Evolutionary conservation across 441 rosid species (phyloP).

Genomic region (Codiaeum variegatum): DNA sequence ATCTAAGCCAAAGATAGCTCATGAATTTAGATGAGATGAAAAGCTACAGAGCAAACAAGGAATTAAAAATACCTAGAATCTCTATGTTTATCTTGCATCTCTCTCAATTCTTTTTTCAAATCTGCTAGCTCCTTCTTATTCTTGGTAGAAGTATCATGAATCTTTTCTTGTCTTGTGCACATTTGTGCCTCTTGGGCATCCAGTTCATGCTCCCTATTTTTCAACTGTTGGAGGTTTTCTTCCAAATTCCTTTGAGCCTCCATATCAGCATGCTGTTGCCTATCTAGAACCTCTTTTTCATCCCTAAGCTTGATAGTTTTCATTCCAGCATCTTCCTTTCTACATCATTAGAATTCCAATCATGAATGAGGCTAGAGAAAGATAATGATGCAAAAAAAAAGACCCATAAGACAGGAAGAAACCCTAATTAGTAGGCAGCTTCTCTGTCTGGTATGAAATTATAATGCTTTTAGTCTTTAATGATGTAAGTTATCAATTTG

Average conservation of each 20-base stretch:
- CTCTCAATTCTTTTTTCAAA: slow-evolving; percentile 60
- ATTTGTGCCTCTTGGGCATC: slow-evolving; percentile 75
- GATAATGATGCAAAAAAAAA: background rate
- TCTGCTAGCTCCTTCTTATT: slow-evolving; percentile 61
- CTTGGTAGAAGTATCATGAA: slow-evolving; percentile 54
- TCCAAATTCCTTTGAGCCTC: slow-evolving; percentile 91
- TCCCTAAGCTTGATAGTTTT: slow-evolving; percentile 86
- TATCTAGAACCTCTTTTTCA: slow-evolving; percentile 93
- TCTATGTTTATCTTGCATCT: slow-evolving; percentile 72
- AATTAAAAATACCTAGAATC: slow-evolving; percentile 58
- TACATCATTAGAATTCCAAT: slow-evolving; percentile 33
- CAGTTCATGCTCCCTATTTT: slow-evolving; percentile 72
- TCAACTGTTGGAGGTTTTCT: slow-evolving; percentile 91
- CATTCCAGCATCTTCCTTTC: slow-evolving; percentile 96
- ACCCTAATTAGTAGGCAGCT: background rate
- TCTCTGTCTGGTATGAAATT: background rate
- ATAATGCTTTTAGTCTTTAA: background rate
- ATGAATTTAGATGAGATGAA: background rate
- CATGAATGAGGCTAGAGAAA: background rate
- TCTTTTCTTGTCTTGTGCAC: slow-evolving; percentile 57
- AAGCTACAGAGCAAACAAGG: slow-evolving; percentile 7
- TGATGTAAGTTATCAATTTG: no score
- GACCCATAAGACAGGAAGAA: background rate
- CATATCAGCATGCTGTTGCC: slow-evolving; percentile 89
- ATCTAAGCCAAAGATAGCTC: background rate